phyloP scores from a whole-genome alignment of 1,284 basidiomycete species.

The Vanrija sp. region DNA sequence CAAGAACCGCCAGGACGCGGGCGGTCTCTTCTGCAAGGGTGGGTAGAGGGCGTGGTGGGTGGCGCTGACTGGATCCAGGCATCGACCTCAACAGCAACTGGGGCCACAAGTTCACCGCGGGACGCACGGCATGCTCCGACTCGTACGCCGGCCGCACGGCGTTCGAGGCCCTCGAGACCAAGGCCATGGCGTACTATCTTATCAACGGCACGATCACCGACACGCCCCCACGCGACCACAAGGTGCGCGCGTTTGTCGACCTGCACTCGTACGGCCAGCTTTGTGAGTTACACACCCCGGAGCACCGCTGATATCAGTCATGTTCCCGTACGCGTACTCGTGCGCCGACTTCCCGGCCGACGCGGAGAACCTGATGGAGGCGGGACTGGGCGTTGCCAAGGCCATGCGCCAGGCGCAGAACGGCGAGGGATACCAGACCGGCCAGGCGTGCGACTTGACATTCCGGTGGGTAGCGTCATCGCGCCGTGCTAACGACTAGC shows the following conservation, averaged over 20 bases:
- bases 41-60: constrained; percentile 6
- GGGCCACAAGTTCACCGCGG: constrained; percentile 50
- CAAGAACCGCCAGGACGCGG: constrained; percentile 66
- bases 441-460: constrained; percentile 63
- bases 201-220: constrained; percentile 43
- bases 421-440: constrained; percentile 59
- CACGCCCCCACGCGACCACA: constrained; percentile 1
- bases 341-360: constrained; percentile 67
- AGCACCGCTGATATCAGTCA: constrained; percentile 40
- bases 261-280: constrained; percentile 80
- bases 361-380: constrained; percentile 77
- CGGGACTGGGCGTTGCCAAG: constrained; percentile 64
- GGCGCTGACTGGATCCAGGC: constrained; percentile 50
- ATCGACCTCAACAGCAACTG: constrained; percentile 79
- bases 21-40: constrained; percentile 47
- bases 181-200: constrained; percentile 68
- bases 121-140: constrained; percentile 56
- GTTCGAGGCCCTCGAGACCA: constrained; percentile 72
- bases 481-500: constrained; percentile 10
- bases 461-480: constrained; percentile 54
- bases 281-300: constrained; percentile 54
- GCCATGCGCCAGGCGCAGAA: constrained; percentile 58
- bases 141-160: constrained; percentile 68
- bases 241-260: constrained; percentile 62
- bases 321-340: constrained; percentile 69